Conservation (phyloP, 805 yeast genomes). For the Jamesozyma jinghongensis region DNA sequence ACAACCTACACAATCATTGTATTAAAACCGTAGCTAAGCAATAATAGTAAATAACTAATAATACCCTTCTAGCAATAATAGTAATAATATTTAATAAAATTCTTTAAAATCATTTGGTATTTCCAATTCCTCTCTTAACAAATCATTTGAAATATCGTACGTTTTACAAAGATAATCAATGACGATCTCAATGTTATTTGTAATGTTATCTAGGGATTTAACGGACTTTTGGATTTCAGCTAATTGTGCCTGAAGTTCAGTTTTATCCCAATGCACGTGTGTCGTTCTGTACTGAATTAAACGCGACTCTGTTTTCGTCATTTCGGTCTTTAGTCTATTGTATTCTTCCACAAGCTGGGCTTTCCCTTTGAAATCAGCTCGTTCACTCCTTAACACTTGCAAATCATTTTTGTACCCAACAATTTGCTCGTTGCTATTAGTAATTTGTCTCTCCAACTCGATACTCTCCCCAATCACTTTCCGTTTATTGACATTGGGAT, state of each 20-base stretch:
- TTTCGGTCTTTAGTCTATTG: slow-evolving; percentile 4
- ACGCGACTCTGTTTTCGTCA: background rate
- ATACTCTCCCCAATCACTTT: background rate
- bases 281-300: background rate
- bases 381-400: background rate
- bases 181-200: slow-evolving; percentile 38
- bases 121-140: slow-evolving; percentile 33
- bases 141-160: slow-evolving; percentile 23
- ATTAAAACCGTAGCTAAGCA: background rate
- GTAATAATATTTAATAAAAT: background rate
- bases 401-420: slow-evolving; percentile 7
- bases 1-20: background rate
- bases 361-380: slow-evolving; percentile 4
- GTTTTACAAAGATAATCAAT: slow-evolving; percentile 31
- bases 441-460: background rate
- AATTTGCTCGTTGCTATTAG: slow-evolving; percentile 3
- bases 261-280: slow-evolving; percentile 16
- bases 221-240: slow-evolving; percentile 6
- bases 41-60: background rate
- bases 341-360: slow-evolving; percentile 1
- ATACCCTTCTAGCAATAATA: background rate
- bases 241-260: slow-evolving; percentile 5
- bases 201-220: slow-evolving; percentile 10
- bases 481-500: background rate
- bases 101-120: slow-evolving; percentile 35